Evolutionary conservation across 768 basidiomycete species (phyloP).

Genomic region (Suillus discolor): DNA sequence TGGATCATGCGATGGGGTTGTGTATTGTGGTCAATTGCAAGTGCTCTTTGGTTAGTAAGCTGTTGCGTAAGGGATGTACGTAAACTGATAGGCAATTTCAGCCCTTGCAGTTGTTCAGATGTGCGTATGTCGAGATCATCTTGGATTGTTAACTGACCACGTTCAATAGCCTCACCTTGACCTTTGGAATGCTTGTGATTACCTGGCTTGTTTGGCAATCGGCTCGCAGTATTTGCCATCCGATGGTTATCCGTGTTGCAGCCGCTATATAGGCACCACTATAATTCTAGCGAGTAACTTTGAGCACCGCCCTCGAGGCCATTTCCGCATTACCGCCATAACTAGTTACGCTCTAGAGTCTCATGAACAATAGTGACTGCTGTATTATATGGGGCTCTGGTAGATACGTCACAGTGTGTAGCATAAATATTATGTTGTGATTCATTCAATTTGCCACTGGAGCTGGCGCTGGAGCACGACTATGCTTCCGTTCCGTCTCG

Average conservation of each 20-base stretch:
- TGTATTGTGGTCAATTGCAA: conserved; percentile 61
- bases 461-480: background rate
- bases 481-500: conserved; percentile 5
- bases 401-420: background rate
- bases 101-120: conserved; percentile 55
- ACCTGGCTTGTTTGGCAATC: conserved; percentile 58
- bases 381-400: background rate
- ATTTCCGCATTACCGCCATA: conserved; percentile 1
- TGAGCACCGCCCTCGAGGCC: background rate
- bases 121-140: conserved; percentile 35
- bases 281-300: background rate
- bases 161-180: conserved; percentile 43
- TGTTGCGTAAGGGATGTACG: background rate
- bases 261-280: background rate
- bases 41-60: conserved; percentile 52
- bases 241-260: conserved; percentile 27
- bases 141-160: conserved; percentile 14
- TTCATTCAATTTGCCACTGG: background rate
- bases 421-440: background rate
- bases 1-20: conserved; percentile 41
- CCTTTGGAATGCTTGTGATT: conserved; percentile 48
- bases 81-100: conserved; percentile 23
- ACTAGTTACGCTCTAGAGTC: background rate
- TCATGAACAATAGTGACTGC: background rate
- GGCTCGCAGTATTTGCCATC: conserved; percentile 38